phyloP scores from a whole-genome alignment of 2,329 filamentous ascomycete species.

The Hymenoscyphus repandus region DNA sequence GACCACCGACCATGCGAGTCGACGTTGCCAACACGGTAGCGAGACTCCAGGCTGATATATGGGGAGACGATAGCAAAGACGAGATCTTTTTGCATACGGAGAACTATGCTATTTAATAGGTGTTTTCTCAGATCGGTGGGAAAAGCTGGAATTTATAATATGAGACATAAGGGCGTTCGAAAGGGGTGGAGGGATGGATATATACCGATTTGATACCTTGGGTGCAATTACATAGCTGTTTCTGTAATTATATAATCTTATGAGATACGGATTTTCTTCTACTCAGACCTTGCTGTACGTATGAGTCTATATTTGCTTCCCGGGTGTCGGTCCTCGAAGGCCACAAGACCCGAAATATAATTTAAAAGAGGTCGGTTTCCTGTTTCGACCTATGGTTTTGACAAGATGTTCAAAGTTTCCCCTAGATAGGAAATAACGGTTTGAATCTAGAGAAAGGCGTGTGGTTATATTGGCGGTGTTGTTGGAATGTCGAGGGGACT shows the following conservation, averaged over 20 bases:
- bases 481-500: no score
- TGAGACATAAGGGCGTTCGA: background rate
- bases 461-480: no score
- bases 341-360: no score
- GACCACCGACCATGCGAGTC: conserved; percentile 78
- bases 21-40: conserved; percentile 86
- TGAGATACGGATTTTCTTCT: background rate
- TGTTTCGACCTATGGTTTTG: no score
- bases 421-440: no score
- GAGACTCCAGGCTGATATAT: conserved; percentile 74
- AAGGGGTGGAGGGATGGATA: background rate
- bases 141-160: background rate
- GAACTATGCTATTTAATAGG: conserved; percentile 76
- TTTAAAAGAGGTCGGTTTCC: no score
- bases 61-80: conserved; percentile 71
- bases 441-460: no score
- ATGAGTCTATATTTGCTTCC: no score
- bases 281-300: no score
- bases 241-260: background rate
- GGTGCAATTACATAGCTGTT: background rate
- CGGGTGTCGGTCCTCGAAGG: no score
- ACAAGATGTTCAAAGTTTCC: no score
- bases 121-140: background rate
- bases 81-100: conserved; percentile 94
- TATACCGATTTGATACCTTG: background rate